These are phyloP conservation scores for Lactarius trivialis DNA, from an alignment of 768 basidiomycete species.

Conservation along the genomic window DNA sequence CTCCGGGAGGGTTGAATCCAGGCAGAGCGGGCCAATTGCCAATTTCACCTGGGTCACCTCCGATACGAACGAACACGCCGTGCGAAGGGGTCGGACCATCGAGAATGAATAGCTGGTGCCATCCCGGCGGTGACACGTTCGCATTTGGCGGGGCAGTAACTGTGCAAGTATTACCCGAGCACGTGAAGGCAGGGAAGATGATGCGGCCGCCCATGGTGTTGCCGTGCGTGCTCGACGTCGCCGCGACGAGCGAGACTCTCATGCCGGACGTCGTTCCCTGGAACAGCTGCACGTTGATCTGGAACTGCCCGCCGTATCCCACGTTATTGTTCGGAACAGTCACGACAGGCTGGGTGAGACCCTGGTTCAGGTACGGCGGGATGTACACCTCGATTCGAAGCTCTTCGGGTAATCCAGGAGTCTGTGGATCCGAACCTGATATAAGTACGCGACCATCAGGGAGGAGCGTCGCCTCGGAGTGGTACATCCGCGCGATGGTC, in stretches of 20 bases:
- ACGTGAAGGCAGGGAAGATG: slow-evolving; percentile 67
- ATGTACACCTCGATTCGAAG: slow-evolving; percentile 76
- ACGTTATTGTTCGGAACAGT: slow-evolving; percentile 56
- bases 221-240: slow-evolving; percentile 70
- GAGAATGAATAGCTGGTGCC: slow-evolving; percentile 70
- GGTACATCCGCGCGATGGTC: slow-evolving; percentile 69
- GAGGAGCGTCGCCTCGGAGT: slow-evolving; percentile 69
- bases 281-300: slow-evolving; percentile 41
- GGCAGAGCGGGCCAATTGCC: slow-evolving; percentile 70
- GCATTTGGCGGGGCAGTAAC: slow-evolving; percentile 73
- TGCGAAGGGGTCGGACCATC: slow-evolving; percentile 76
- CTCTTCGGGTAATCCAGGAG: slow-evolving; percentile 60
- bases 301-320: slow-evolving; percentile 47
- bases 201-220: slow-evolving; percentile 69
- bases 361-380: slow-evolving; percentile 75
- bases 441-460: slow-evolving; percentile 70
- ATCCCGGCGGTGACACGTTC: slow-evolving; percentile 63
- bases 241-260: slow-evolving; percentile 61
- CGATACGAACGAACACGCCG: slow-evolving; percentile 70
- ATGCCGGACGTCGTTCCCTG: slow-evolving; percentile 42
- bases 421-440: slow-evolving; percentile 71
- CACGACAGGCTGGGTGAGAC: slow-evolving; percentile 55
- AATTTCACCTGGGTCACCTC: slow-evolving; percentile 62
- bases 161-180: slow-evolving; percentile 62
- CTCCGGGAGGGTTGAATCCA: slow-evolving; percentile 62